Conservation (phyloP, 805 yeast genomes). For the Vanderwaltozyma tropicalis region DNA sequence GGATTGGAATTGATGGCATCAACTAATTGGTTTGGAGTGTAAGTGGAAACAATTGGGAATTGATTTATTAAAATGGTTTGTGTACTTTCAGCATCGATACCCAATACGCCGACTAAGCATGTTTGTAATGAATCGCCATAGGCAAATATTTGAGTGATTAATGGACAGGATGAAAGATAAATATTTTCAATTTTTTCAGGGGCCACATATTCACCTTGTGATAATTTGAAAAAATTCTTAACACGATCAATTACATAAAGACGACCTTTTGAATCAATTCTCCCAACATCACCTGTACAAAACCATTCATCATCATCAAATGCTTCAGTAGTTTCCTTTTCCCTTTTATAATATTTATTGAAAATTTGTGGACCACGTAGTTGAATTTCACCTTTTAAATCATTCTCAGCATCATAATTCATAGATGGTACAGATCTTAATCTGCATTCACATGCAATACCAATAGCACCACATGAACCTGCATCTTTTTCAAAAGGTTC, state of each 20-base stretch:
- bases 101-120: conserved; percentile 50
- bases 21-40: conserved; percentile 24
- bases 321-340: conserved; percentile 42
- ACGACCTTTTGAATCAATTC: conserved; percentile 42
- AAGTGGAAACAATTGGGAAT: conserved; percentile 23
- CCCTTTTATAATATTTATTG: conserved; percentile 43
- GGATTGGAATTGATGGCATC: conserved; percentile 13
- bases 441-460: conserved; percentile 45
- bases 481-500: conserved; percentile 37
- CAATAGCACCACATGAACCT: conserved; percentile 56
- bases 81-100: conserved; percentile 44
- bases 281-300: conserved; percentile 57
- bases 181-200: conserved; percentile 65
- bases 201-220: conserved; percentile 62
- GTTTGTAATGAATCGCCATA: conserved; percentile 55
- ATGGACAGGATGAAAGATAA: conserved; percentile 44
- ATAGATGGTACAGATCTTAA: conserved; percentile 56
- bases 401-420: conserved; percentile 37
- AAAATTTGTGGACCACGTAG: conserved; percentile 58
- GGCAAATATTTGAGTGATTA: conserved; percentile 43
- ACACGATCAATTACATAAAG: conserved; percentile 61
- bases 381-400: conserved; percentile 49
- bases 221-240: conserved; percentile 63
- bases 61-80: conserved; percentile 23
- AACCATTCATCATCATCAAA: conserved; percentile 55